Evolutionary conservation across 148 eudicot species (phyloP).

Genomic region (Suaeda aralocaspica): DNA sequence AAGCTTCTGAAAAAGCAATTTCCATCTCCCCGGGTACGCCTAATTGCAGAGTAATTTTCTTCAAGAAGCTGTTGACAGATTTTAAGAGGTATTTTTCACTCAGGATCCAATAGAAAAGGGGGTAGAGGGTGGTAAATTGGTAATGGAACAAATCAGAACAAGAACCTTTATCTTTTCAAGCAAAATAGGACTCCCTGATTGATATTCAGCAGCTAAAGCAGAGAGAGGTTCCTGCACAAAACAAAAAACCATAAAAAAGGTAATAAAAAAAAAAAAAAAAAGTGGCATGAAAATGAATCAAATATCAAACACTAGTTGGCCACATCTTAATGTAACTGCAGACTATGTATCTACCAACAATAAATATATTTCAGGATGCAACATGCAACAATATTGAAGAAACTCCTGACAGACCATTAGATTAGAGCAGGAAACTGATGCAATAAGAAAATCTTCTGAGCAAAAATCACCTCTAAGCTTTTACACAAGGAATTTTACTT

Average conservation of each 20-base stretch:
- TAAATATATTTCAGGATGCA: background rate
- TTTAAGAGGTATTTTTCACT: background rate
- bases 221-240: conserved; percentile 71
- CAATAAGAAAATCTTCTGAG: background rate
- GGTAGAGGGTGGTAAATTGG: background rate
- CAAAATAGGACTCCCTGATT: conserved; percentile 80
- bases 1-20: conserved; percentile 95
- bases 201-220: conserved; percentile 72
- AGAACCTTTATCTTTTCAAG: conserved; percentile 82
- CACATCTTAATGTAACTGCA: background rate
- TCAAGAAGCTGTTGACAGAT: conserved; percentile 50
- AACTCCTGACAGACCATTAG: background rate
- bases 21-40: conserved; percentile 96
- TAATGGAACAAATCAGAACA: background rate
- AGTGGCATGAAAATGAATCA: background rate
- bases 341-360: background rate
- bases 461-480: background rate
- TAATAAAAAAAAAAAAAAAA: too few relatives aligned
- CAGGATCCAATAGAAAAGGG: background rate
- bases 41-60: conserved; percentile 63
- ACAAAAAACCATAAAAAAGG: background rate
- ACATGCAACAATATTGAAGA: background rate
- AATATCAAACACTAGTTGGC: background rate
- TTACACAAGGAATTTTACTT: background rate
- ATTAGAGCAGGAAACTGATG: background rate